A percentile compares a stretch with the other conserved stretches of the same genome.
Evolutionary conservation across 257 asterid genomes (phyloP).

Genomic region (Oldenlandia corymbosa): DNA sequence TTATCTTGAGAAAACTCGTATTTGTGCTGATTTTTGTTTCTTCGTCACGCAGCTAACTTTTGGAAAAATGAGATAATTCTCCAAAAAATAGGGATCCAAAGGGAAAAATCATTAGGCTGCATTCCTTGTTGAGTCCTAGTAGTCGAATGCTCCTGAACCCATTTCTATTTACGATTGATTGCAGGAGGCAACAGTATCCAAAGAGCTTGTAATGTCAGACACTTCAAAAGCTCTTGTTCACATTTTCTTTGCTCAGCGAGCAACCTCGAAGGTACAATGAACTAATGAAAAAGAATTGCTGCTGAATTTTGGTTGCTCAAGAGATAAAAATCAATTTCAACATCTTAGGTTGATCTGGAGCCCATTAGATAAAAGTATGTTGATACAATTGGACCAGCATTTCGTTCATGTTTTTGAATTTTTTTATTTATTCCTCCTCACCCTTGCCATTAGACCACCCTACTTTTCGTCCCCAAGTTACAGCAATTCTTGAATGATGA

Average conservation of each 20-base stretch:
- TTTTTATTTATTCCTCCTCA: not conserved
- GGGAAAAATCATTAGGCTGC: not conserved
- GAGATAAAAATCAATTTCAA: not conserved
- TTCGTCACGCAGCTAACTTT: not conserved
- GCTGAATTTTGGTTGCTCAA: not conserved
- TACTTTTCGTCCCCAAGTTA: too few species aligned
- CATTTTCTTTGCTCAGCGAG: conserved; percentile 81
- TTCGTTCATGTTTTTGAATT: not conserved
- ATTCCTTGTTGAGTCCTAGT: not conserved
- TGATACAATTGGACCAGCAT: not conserved
- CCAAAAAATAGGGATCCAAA: not conserved
- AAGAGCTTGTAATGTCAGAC: conserved; percentile 55
- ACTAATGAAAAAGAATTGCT: not conserved
- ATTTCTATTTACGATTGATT: conserved; percentile 10
- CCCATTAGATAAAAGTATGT: not conserved
- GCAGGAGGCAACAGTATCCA: conserved; percentile 66
- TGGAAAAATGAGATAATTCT: not conserved
- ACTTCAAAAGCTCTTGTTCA: conserved; percentile 87
- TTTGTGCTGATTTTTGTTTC: not conserved
- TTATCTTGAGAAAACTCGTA: not conserved
- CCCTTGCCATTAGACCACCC: not conserved
- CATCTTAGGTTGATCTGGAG: not conserved
- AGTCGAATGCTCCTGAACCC: not conserved
- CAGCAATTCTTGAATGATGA: not conserved
- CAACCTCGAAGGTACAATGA: conserved; percentile 67